phyloP scores from a whole-genome alignment of 2,329 filamentous ascomycete genomes.

The Nigrograna mackinnonii region DNA sequence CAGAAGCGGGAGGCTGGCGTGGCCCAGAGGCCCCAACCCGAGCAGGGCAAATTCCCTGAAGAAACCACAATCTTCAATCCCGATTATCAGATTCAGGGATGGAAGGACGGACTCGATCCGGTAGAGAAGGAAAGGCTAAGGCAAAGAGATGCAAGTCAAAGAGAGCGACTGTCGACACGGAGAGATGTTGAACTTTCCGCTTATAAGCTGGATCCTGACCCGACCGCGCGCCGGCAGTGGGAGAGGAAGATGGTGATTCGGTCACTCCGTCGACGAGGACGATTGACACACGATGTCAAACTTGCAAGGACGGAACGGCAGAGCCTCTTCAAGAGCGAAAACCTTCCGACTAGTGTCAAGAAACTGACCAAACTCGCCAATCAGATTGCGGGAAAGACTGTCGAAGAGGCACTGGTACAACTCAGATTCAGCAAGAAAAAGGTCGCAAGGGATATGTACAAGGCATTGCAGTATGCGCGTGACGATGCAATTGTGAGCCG shows the following conservation, averaged over 20 bases:
- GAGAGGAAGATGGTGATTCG: constrained; percentile 83
- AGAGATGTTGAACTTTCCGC: constrained; percentile 63
- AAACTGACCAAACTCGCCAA: constrained; percentile 85
- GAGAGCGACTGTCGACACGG: too few relatives aligned
- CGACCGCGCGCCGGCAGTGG: constrained; percentile 71
- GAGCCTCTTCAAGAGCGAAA: constrained; percentile 65
- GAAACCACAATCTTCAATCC: constrained; percentile 27
- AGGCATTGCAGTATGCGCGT: constrained; percentile 78
- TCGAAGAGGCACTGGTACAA: constrained; percentile 91
- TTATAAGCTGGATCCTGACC: constrained; percentile 74
- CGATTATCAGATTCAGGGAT: constrained; percentile 29
- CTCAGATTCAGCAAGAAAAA: constrained; percentile 97
- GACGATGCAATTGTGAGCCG: constrained; percentile 78
- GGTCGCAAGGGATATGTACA: constrained; percentile 77
- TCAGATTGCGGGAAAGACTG: constrained; percentile 90
- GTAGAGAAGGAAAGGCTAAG: constrained; percentile 15
- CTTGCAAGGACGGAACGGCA: constrained; percentile 69
- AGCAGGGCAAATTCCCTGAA: constrained; percentile 20
- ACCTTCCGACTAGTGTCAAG: constrained; percentile 85
- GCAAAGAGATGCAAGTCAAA: constrained; percentile 13
- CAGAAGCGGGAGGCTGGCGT: constrained; percentile 4
- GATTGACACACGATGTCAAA: constrained; percentile 66
- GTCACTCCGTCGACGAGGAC: constrained; percentile 69
- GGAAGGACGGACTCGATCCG: constrained; percentile 16
- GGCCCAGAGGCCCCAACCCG: constrained; percentile 11